These are phyloP conservation scores for Thuja plicata DNA, from an alignment of 83 land plant genomes.

Conservation along the genomic window DNA sequence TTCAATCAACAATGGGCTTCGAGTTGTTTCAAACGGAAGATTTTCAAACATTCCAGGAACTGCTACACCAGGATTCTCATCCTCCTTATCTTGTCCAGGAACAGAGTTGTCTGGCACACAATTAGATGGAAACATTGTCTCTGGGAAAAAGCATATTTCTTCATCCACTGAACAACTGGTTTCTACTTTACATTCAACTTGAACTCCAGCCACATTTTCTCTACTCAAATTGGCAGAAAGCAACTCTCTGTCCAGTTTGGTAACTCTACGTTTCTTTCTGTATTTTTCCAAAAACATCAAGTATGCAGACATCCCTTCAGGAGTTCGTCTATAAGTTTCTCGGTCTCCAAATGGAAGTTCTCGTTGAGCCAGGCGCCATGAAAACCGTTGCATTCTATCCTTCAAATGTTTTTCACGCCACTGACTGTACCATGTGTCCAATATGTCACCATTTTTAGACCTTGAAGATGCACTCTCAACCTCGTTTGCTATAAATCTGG, in stretches of 20 bases:
- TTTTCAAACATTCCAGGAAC: constrained; percentile 55
- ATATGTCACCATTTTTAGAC: constrained; percentile 35
- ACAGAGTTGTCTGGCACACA: constrained; percentile 82
- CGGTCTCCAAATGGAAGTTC: constrained; percentile 46
- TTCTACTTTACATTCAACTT: constrained; percentile 20
- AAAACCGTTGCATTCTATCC: constrained; percentile 34
- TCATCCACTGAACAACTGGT: constrained; percentile 33
- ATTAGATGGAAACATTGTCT: constrained; percentile 58
- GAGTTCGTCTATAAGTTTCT: constrained; percentile 57
- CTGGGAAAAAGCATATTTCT: constrained; percentile 60
- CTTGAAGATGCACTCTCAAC: constrained; percentile 30
- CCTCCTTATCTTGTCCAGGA: constrained; percentile 17
- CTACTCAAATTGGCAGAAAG: constrained; percentile 10
- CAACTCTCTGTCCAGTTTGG: constrained; percentile 26
- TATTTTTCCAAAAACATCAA: constrained; percentile 39
- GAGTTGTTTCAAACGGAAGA: constrained; percentile 36
- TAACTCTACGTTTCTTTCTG: constrained; percentile 48
- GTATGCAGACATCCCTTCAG: constrained; percentile 68
- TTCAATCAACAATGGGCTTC: constrained; percentile 58
- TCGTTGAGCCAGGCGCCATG: constrained; percentile 43
- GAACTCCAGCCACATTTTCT: constrained; percentile 20
- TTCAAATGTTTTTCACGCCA: constrained; percentile 42
- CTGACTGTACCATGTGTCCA: constrained; percentile 69
- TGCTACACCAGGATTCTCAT: constrained; percentile 29
- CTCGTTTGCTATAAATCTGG: constrained; percentile 34